These are phyloP conservation scores for Wickerhamiella domercqiae DNA, from an alignment of 805 yeast species.

Conservation along the genomic window DNA sequence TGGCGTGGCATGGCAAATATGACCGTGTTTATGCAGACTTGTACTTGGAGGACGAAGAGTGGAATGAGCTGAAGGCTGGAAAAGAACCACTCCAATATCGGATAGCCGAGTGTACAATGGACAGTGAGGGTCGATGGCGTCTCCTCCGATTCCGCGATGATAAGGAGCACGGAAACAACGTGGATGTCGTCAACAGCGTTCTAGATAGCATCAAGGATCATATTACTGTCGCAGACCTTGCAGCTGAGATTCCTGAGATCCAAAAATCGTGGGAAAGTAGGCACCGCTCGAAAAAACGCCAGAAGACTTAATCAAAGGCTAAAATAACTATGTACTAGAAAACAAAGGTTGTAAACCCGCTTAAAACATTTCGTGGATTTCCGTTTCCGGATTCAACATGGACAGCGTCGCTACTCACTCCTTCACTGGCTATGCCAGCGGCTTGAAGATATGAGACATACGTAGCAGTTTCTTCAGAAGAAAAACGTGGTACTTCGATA, in stretches of 20 bases:
- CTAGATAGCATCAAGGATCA: slow-evolving; percentile 74
- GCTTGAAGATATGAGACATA: slow-evolving; percentile 29
- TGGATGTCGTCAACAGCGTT: slow-evolving; percentile 66
- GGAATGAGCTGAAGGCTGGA: slow-evolving; percentile 56
- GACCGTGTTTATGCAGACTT: slow-evolving; percentile 51
- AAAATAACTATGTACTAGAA: background rate
- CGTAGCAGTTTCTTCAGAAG: slow-evolving; percentile 30
- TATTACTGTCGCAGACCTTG: slow-evolving; percentile 62
- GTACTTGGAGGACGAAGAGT: slow-evolving; percentile 50
- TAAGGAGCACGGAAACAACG: slow-evolving; percentile 74
- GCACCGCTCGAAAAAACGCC: background rate
- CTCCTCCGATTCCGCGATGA: slow-evolving; percentile 86
- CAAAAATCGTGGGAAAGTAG: slow-evolving; percentile 6
- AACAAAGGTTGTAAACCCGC: background rate
- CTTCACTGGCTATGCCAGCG: slow-evolving; percentile 28
- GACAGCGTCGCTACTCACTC: slow-evolving; percentile 29
- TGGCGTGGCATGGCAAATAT: slow-evolving; percentile 48
- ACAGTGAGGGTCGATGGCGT: slow-evolving; percentile 58
- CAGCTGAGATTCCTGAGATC: slow-evolving; percentile 9
- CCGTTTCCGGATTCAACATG: slow-evolving; percentile 50
- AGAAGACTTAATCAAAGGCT: background rate
- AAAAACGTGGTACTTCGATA: slow-evolving; percentile 31
- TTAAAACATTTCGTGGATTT: slow-evolving; percentile 33
- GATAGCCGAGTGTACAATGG: slow-evolving; percentile 70
- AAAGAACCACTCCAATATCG: slow-evolving; percentile 80